Evolutionary conservation across 2,329 filamentous ascomycete genomes (phyloP), one percentile per base, ranked within the genome.

Genomic region (Colletotrichum eleusines): DNA sequence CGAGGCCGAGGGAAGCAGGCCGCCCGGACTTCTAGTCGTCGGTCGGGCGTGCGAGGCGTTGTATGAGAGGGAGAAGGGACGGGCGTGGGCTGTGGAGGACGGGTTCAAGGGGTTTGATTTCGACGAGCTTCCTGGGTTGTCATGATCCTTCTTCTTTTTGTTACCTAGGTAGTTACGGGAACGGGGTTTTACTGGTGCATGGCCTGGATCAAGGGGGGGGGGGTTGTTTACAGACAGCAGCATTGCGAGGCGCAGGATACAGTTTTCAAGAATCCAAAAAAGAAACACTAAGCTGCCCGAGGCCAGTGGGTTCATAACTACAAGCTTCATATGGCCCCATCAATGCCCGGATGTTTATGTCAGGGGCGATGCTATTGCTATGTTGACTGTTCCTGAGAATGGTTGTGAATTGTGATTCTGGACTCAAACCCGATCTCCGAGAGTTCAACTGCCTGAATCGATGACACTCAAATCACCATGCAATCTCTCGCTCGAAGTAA

Each of bases 11-110:
- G 96, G 96, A 0, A 96, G 92, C 74, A 85, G 95, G 44, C 96
- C 96, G 18, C 96, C 96, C 0, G 96, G 96, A 0, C 80, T 99
- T 71, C 82, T 99, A 38, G 94, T 98, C 0, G 91, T 97, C 0
- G 96, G 96, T 0, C 85, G 87, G 55, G 93, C 94, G 4, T 99
- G 96, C 75, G 91, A 94, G 76, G 93, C 94, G 6, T 80, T 98
- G 69, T 87, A 91, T 73, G 83, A 85, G 28, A 82, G 83, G 23
- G 85, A 87, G 44, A 83, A 82, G 67, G 87, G 86, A 2, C 86
- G 89, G 76, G 89, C 89, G 68, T 98, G 95, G 95, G 83, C 87
- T 0, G 93, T 97, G 0, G 94, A 98, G 79, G 95, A 98, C 58
- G 95, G 94, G 0, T 97, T 97, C 76, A 86, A 86, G 73, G 92